phyloP scores from a whole-genome alignment of 2,329 filamentous ascomycete species.

The Pyrenophora seminiperda region DNA sequence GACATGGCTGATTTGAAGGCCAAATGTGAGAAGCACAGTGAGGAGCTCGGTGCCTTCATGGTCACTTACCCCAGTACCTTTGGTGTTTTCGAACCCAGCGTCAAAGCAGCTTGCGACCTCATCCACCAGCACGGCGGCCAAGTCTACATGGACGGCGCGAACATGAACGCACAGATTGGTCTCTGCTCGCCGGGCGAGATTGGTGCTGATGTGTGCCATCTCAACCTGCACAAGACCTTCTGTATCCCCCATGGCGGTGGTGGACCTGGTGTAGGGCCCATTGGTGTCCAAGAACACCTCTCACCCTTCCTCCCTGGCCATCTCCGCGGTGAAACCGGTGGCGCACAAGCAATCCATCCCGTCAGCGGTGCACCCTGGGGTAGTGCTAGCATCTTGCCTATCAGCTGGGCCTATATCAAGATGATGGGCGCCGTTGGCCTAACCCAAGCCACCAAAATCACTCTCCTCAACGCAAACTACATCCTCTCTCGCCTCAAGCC shows the following conservation, averaged over 20 bases:
- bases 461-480: conserved; percentile 96
- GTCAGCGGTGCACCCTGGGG: conserved; percentile 85
- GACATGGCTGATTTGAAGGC: conserved; percentile 83
- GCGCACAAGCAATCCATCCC: conserved; percentile 65
- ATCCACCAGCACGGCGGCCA: conserved; percentile 89
- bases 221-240: conserved; percentile 98
- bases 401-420: conserved; percentile 93
- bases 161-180: conserved; percentile 98
- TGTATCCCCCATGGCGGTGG: conserved; percentile 97
- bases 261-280: conserved; percentile 90
- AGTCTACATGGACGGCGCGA: conserved; percentile 98
- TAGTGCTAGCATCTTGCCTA: conserved; percentile 88
- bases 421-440: conserved; percentile 87
- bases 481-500: conserved; percentile 84
- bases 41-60: conserved; percentile 91
- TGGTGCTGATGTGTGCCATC: conserved; percentile 93
- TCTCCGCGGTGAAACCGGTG: conserved; percentile 63
- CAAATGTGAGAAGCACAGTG: conserved; percentile 86
- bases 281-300: conserved; percentile 86
- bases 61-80: conserved; percentile 95
- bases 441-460: conserved; percentile 87
- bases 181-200: conserved; percentile 94
- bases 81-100: conserved; percentile 88
- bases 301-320: conserved; percentile 76
- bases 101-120: conserved; percentile 82